phyloP scores from a whole-genome alignment of 108 stramenopile genomes.

The Conticribra guillardii region DNA sequence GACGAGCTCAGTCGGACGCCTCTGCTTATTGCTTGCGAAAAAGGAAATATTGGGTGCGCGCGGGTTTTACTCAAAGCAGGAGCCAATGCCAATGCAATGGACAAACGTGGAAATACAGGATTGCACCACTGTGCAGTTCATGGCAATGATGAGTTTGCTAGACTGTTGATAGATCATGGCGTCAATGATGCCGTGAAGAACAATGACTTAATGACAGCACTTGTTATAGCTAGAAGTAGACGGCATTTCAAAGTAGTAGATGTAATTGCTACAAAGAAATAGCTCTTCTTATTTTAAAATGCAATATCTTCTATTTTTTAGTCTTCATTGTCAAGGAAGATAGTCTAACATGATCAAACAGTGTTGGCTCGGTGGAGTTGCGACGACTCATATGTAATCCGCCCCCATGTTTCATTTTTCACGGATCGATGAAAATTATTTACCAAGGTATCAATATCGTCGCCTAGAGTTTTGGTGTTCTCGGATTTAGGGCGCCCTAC shows the following conservation, averaged over 20 bases:
- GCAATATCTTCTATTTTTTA: no score
- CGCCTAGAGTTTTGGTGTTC: slow-evolving; percentile 27
- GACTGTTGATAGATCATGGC: slow-evolving; percentile 1
- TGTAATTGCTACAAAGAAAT: no score
- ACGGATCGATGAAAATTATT: slow-evolving; percentile 52
- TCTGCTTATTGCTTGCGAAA: slow-evolving; percentile 2
- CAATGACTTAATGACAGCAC: slow-evolving; percentile 7
- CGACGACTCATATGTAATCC: slow-evolving; percentile 9
- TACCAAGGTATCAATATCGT: slow-evolving; percentile 55
- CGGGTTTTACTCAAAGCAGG: neutral
- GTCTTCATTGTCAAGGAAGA: neutral
- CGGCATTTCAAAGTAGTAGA: no score
- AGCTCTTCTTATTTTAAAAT: no score
- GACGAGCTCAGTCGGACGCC: slow-evolving; percentile 1
- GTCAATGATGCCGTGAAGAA: slow-evolving; percentile 6
- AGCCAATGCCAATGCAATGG: slow-evolving; percentile 6
- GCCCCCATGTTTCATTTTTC: slow-evolving; percentile 47
- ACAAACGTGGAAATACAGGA: slow-evolving; percentile 10
- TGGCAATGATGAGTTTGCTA: slow-evolving; percentile 9
- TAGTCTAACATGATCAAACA: no score
- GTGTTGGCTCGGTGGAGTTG: neutral
- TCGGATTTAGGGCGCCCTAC: slow-evolving; percentile 56
- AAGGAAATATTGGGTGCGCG: neutral
- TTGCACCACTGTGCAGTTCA: slow-evolving; percentile 5
- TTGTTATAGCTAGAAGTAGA: slow-evolving; percentile 7